These are phyloP conservation scores for Coemansia sp. DNA, from an alignment of 192 early-diverging fungal genomes.

Conservation along the genomic window DNA sequence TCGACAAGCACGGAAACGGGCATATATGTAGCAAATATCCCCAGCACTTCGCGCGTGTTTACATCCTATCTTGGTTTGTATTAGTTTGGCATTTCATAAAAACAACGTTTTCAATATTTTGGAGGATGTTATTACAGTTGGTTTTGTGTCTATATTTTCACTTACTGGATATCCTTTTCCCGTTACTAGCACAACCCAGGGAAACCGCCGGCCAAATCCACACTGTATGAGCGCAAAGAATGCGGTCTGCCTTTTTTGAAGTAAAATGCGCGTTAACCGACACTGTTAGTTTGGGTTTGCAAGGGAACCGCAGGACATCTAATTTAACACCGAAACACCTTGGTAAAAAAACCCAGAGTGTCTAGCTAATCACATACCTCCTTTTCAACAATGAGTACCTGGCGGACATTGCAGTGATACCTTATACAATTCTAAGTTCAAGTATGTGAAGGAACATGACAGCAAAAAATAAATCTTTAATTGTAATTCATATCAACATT, in stretches of 20 bases:
- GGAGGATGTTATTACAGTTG: not conserved
- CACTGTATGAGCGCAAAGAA: conserved; percentile 41
- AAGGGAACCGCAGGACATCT: no score
- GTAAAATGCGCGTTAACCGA: not conserved
- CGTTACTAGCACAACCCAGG: conserved; percentile 25
- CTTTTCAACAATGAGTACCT: conserved; percentile 39
- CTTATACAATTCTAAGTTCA: not conserved
- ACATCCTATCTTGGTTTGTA: conserved; percentile 23
- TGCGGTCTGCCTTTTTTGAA: conserved; percentile 21
- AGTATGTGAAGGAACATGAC: not conserved
- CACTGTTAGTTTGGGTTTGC: no score
- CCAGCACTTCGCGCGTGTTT: conserved; percentile 40
- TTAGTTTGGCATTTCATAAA: not conserved
- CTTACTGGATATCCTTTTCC: conserved; percentile 54
- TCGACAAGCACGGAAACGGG: conserved; percentile 34
- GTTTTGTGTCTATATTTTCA: not conserved
- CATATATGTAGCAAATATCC: conserved; percentile 4
- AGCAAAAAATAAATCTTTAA: not conserved
- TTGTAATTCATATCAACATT: not conserved
- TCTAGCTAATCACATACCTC: conserved; percentile 20
- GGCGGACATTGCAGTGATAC: not conserved
- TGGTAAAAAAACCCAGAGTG: no score
- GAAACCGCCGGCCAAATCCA: conserved; percentile 34
- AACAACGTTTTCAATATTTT: not conserved
- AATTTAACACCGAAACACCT: no score